Percentiles rank a stretch among this genome's conserved stretches.
phyloP scores from a whole-genome alignment of 139 green algal genomes.

The Spirogloea muscicola region DNA sequence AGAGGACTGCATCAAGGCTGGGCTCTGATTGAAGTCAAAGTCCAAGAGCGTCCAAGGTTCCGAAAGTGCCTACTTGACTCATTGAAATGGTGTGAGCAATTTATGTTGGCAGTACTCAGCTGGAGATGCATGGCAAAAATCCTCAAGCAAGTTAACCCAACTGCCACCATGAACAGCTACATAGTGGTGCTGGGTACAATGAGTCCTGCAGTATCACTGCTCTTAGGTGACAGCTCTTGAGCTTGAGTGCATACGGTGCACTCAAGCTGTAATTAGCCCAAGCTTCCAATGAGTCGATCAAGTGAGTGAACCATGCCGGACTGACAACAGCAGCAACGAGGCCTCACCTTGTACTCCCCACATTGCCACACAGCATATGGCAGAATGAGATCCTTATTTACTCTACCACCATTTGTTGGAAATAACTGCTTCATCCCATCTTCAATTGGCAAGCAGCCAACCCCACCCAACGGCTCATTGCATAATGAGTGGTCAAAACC shows the following conservation, averaged over 20 bases:
- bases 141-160: no score
- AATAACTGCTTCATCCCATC: not conserved
- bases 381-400: no score
- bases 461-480: not conserved
- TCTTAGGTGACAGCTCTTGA: not conserved
- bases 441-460: not conserved
- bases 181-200: not conserved
- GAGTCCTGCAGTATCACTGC: not conserved
- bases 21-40: no score
- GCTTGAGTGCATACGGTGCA: not conserved
- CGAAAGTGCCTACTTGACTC: no score
- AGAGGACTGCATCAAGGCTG: no score
- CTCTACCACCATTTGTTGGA: not conserved
- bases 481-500: slow-evolving; percentile 7
- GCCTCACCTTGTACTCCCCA: slow-evolving; percentile 1
- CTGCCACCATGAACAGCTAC: no score
- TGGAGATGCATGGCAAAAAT: no score
- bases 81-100: no score
- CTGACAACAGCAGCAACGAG: no score
- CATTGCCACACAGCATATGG: slow-evolving; percentile 2
- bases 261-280: not conserved
- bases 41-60: no score
- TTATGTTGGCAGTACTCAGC: no score
- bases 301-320: not conserved
- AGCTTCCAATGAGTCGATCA: not conserved